Base-by-base conservation (phyloP, 2,329 filamentous ascomycete species). In the Calonectria naviculata region DNA sequence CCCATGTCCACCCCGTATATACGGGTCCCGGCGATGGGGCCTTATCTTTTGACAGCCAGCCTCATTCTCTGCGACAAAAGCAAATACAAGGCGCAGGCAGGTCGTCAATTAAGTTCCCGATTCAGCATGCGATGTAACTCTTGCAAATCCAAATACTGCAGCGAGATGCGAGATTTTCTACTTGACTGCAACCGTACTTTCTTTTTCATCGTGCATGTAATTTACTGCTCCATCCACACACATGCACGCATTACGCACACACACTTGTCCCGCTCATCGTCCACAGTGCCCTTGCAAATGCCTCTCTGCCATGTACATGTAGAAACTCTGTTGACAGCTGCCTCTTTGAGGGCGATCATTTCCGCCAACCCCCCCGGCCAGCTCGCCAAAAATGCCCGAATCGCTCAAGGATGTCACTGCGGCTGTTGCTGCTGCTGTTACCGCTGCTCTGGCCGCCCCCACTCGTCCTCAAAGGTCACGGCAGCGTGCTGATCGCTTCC, bases 361-460 rank as follows among this genome's bases (percentile, higher is more conserved):
- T 58, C 52, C n/a, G 52, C 19, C 4, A 13, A 8, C 15, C 38
- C 5, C 19, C 38, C 15, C 31, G 26, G 26, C 52, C 52, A 58
- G 52, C 52, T 58, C 52, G 52, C 52, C 52, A 58, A 58, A 58
- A 38, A 58, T 58, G 24, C 56, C 36, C 38, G 24, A 61, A 42
- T 44, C 19, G 56, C n/a, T 61, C 65, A 60, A 47, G 44, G 28
- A 38, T 29, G n/a, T n/a, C n/a, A n/a, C n/a, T n/a, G n/a, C n/a
- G n/a, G n/a, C n/a, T n/a, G n/a, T n/a, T n/a, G n/a, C n/a, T n/a
- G n/a, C n/a, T n/a, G n/a, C n/a, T n/a, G n/a, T n/a, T n/a, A n/a
- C n/a, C n/a, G n/a, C n/a, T n/a, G 52, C 24, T 67, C 64, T 5
- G 64, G 64, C 21, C 34, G 54, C 31, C 65, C 65, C 65, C 65